Percentiles rank a stretch among this genome's conserved stretches.
Conservation (phyloP, 768 basidiomycete species). For the Amanita muscaria region DNA sequence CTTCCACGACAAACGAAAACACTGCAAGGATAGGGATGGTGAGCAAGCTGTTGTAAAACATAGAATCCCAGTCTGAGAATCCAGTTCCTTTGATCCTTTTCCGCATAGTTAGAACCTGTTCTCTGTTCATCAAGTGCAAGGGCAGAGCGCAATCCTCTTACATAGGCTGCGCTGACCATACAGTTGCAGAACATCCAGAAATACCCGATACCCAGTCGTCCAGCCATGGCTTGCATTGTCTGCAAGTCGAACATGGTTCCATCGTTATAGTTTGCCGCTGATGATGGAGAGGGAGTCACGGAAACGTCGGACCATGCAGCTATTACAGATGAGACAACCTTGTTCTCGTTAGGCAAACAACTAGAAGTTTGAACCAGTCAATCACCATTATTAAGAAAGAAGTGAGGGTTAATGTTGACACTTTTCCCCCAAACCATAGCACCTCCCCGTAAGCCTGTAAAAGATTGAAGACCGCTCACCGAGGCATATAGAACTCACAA, state of each 20-base stretch:
- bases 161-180: slow-evolving; percentile 82
- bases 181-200: slow-evolving; percentile 97
- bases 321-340: slow-evolving; percentile 89
- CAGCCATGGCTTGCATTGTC: slow-evolving; percentile 36
- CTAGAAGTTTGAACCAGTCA: not conserved
- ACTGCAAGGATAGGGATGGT: slow-evolving; percentile 85
- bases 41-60: slow-evolving; percentile 97
- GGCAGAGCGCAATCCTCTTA: slow-evolving; percentile 25
- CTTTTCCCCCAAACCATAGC: slow-evolving; percentile 88
- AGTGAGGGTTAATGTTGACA: slow-evolving; percentile 80
- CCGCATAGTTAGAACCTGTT: slow-evolving; percentile 88
- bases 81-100: slow-evolving; percentile 92
- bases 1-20: slow-evolving; percentile 78
- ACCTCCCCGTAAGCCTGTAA: slow-evolving; percentile 92
- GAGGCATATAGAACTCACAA: slow-evolving; percentile 43
- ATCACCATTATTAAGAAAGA: slow-evolving; percentile 90
- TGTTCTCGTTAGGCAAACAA: not conserved
- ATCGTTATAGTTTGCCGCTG: no score
- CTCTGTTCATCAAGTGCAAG: not conserved
- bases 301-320: slow-evolving; percentile 94
- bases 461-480: not conserved
- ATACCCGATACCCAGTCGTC: slow-evolving; percentile 69
- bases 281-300: slow-evolving; percentile 27
- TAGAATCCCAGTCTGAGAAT: slow-evolving; percentile 96
- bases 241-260: slow-evolving; percentile 28